phyloP scores from a whole-genome alignment of 2,329 filamentous ascomycete species.

The Monosporascus sp. region DNA sequence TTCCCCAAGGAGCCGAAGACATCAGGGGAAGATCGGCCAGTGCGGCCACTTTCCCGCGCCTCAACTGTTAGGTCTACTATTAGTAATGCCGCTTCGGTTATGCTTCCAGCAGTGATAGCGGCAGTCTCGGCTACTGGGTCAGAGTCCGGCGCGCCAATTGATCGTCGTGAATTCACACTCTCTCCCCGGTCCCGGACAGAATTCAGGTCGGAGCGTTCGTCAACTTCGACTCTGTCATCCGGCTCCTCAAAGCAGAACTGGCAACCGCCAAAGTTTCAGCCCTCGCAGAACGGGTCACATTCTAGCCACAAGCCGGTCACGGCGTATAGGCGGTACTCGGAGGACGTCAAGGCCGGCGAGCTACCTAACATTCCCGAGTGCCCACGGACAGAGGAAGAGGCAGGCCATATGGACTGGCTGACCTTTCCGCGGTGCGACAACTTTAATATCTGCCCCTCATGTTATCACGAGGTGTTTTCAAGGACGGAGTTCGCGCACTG shows the following conservation, averaged over 20 bases:
- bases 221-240: slow-evolving; percentile 13
- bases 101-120: slow-evolving; percentile 13
- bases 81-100: slow-evolving; percentile 8
- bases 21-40: slow-evolving; percentile 13
- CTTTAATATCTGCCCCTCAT: slow-evolving; percentile 79
- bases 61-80: slow-evolving; percentile 18
- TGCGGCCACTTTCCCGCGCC: slow-evolving; percentile 16
- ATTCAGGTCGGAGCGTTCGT: slow-evolving; percentile 13
- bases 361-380: slow-evolving; percentile 59
- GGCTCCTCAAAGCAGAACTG: slow-evolving; percentile 31
- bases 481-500: slow-evolving; percentile 61
- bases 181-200: slow-evolving; percentile 11
- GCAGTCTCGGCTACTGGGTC: slow-evolving; percentile 7
- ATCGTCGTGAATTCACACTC: slow-evolving; percentile 9
- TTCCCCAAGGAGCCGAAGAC: slow-evolving; percentile 22
- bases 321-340: slow-evolving; percentile 49
- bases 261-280: slow-evolving; percentile 43
- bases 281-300: slow-evolving; percentile 26
- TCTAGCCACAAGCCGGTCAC: slow-evolving; percentile 39
- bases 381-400: slow-evolving; percentile 56
- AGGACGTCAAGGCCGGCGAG: slow-evolving; percentile 41
- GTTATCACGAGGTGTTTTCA: slow-evolving; percentile 65
- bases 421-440: slow-evolving; percentile 64
- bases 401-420: slow-evolving; percentile 72
- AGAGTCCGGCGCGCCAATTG: slow-evolving; percentile 5